phyloP scores from a whole-genome alignment of 371 early-diverging fungal genomes.

The Haplosporangium sp. region DNA sequence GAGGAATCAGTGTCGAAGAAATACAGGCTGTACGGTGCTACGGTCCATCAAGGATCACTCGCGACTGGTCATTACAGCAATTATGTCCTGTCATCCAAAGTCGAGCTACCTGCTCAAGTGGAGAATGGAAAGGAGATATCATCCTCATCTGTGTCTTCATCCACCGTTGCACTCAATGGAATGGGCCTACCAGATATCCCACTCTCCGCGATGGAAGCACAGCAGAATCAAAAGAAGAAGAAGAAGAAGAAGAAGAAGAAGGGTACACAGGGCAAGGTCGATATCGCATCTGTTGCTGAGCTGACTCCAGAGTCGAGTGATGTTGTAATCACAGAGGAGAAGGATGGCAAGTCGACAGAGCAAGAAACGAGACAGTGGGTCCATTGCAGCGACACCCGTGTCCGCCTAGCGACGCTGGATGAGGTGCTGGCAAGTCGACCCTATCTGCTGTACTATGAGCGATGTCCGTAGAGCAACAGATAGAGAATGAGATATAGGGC shows the following conservation, averaged over 20 bases:
- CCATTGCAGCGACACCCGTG: conserved; percentile 40
- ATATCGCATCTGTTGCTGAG: background rate
- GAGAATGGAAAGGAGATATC: background rate
- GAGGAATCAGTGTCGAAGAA: conserved; percentile 21
- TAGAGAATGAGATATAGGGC: no score
- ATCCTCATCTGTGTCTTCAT: background rate
- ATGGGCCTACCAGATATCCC: conserved; percentile 37
- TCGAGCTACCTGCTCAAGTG: conserved; percentile 12
- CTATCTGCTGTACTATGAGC: conserved; percentile 51
- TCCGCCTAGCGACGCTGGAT: conserved; percentile 30
- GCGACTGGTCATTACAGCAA: conserved; percentile 84
- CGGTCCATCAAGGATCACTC: conserved; percentile 83
- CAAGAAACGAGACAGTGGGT: conserved; percentile 32
- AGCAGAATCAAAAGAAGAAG: conserved; percentile 16
- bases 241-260: conserved; percentile 16
- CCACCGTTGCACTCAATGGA: conserved; percentile 4
- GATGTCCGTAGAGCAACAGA: conserved; percentile 24
- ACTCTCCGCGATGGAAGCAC: conserved; percentile 19
- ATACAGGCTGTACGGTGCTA: conserved; percentile 82
- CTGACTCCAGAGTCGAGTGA: background rate
- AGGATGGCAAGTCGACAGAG: background rate
- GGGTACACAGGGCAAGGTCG: conserved; percentile 1
- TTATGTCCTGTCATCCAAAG: conserved; percentile 60
- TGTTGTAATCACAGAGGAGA: background rate
- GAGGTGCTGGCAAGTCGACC: conserved; percentile 37